A percentile compares a stretch with the other conserved stretches of the same genome.
Conservation (phyloP, 805 yeast species). For the Zygoascus ofunaensis region DNA sequence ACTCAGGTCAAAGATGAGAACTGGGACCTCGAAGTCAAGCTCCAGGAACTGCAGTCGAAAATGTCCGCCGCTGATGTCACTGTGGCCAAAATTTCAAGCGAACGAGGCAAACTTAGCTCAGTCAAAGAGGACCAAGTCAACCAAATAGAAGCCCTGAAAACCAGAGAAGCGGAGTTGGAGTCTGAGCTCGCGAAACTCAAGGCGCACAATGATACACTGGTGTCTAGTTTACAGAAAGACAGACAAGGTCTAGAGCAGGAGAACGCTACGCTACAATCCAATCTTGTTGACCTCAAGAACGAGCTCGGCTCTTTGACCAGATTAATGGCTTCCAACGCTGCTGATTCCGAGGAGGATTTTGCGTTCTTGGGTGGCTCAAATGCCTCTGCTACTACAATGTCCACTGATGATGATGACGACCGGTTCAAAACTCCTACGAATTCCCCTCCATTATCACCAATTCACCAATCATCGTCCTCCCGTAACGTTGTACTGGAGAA, state of each 20-base stretch:
- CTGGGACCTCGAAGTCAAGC: constrained; percentile 30
- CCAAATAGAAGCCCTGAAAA: constrained; percentile 22
- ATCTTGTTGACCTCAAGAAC: constrained; percentile 15
- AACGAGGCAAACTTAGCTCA: constrained; percentile 17
- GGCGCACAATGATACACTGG: constrained; percentile 20
- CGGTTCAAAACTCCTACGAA: constrained; percentile 21
- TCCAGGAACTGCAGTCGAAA: constrained; percentile 24
- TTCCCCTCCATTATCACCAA: constrained; percentile 28
- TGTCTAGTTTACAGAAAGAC: constrained; percentile 14
- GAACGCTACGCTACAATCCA: constrained; percentile 14
- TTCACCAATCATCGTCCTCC: constrained; percentile 25
- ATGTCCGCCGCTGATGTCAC: constrained; percentile 18
- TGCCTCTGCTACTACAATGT: neutral
- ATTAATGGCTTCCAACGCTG: neutral
- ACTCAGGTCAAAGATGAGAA: constrained; percentile 27
- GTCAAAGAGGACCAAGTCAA: constrained; percentile 20
- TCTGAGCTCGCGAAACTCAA: constrained; percentile 18
- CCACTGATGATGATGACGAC: constrained; percentile 13
- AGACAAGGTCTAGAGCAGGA: constrained; percentile 22
- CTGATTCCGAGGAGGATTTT: neutral
- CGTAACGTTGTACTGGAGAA: constrained; percentile 39
- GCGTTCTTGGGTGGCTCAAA: neutral
- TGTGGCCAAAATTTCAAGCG: constrained; percentile 19
- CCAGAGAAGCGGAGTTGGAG: constrained; percentile 23
- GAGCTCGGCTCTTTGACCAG: constrained; percentile 12